These are phyloP conservation scores for Neurospora tetraspora DNA, from an alignment of 495 filamentous ascomycete genomes.

Conservation along the genomic window DNA sequence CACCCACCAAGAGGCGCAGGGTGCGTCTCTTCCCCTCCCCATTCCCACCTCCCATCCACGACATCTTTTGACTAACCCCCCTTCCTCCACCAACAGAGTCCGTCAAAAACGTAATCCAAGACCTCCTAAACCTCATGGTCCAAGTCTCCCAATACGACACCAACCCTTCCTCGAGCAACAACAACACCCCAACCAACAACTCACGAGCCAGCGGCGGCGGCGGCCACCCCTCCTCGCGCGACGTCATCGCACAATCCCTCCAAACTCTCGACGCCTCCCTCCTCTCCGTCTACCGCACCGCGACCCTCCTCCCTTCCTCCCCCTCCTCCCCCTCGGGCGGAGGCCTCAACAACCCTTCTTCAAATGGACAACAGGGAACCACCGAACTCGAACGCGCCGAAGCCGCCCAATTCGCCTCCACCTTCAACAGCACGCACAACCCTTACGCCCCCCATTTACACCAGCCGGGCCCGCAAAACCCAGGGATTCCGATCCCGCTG, in stretches of 20 bases:
- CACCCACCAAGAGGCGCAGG: slow-evolving; percentile 37
- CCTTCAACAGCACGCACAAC: neutral
- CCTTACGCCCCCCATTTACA: neutral
- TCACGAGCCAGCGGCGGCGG: neutral
- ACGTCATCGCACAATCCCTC: neutral
- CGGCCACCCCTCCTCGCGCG: neutral
- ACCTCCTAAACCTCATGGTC: slow-evolving; percentile 71
- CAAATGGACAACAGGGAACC: neutral
- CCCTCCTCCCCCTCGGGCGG: slow-evolving; percentile 59
- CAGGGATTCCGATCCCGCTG: slow-evolving; percentile 70
- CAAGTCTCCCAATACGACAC: slow-evolving; percentile 66
- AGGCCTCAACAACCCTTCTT: no score
- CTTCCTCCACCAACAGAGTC: slow-evolving; percentile 30
- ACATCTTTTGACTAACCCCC: slow-evolving; percentile 5
- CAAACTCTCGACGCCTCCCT: slow-evolving; percentile 2
- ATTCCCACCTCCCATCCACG: neutral
- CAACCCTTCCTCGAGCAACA: neutral
- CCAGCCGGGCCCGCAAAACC: neutral
- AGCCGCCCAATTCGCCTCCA: neutral
- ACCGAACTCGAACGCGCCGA: neutral
- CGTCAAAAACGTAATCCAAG: slow-evolving; percentile 68
- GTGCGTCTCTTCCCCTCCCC: slow-evolving; percentile 15
- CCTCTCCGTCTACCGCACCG: slow-evolving; percentile 32
- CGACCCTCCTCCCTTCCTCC: slow-evolving; percentile 55
- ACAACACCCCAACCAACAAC: neutral